Base-by-base conservation (phyloP, 2,329 filamentous ascomycete genomes). In the Pseudofabraea citricarpa region DNA sequence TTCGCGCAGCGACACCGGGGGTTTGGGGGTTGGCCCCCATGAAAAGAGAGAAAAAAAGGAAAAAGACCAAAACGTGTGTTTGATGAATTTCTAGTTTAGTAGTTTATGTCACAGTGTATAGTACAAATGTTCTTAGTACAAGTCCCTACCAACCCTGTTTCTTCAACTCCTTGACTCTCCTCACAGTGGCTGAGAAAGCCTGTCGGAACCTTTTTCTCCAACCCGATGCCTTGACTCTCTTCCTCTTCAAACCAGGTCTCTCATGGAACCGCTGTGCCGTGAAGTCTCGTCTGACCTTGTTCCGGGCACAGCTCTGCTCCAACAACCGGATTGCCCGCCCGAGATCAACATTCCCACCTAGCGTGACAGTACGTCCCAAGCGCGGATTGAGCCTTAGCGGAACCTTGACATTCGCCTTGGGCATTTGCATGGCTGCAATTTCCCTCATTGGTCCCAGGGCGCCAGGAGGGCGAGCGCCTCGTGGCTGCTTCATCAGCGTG, bases 71-170 rank as follows among this genome's bases (percentile, higher is more conserved):
- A n/a, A n/a, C n/a, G n/a, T n/a, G n/a, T n/a, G n/a, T n/a, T n/a
- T n/a, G n/a, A n/a, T n/a, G n/a, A n/a, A n/a, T n/a, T n/a, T n/a
- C n/a, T n/a, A n/a, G n/a, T n/a, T n/a, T n/a, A n/a, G n/a, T n/a
- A n/a, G n/a, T n/a, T n/a, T n/a, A n/a, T n/a, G n/a, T n/a, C n/a
- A n/a, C n/a, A n/a, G n/a, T n/a, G n/a, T n/a, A n/a, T n/a, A n/a
- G n/a, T n/a, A n/a, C n/a, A n/a, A n/a, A n/a, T n/a, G n/a, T n/a
- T n/a, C n/a, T n/a, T n/a, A n/a, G n/a, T n/a, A n/a, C n/a, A n/a
- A n/a, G n/a, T n/a, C n/a, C n/a, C 50, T 71, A 94, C 87, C 89
- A 93, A 3, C 88, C 88, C 66, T 93, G 87, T 60, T 71, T 77
- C 55, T 78, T 84, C 67, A 94, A 71, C 61, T 86, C 76, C 58